phyloP scores from a whole-genome alignment of 2,329 filamentous ascomycete genomes.

The Trichocomaceae sp. region DNA sequence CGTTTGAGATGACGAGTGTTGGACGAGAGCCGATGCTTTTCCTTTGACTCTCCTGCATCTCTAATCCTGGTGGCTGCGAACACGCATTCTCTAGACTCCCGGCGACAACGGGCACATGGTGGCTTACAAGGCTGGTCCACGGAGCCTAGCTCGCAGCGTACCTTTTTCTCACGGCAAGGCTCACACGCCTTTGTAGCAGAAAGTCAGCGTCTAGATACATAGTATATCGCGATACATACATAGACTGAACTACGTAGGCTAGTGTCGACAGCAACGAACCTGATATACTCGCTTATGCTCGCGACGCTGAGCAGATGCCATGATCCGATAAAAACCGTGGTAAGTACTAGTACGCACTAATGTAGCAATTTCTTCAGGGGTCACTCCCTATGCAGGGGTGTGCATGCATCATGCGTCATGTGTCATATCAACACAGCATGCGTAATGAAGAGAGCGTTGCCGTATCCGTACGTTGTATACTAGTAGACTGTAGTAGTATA shows the following conservation, averaged over 20 bases:
- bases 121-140: constrained; percentile 84
- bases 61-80: constrained; percentile 84
- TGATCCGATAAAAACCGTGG: background rate
- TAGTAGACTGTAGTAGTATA: too few relatives aligned
- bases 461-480: too few relatives aligned
- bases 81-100: constrained; percentile 85
- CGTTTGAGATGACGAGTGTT: background rate
- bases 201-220: background rate
- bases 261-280: constrained; percentile 8
- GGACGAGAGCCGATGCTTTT: background rate
- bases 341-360: background rate
- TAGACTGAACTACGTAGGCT: background rate
- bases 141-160: constrained; percentile 26
- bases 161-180: constrained; percentile 24
- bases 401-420: background rate
- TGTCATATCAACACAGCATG: background rate
- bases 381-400: background rate
- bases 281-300: constrained; percentile 14
- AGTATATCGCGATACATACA: too few relatives aligned
- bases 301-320: background rate
- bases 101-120: constrained; percentile 76
- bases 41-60: constrained; percentile 51
- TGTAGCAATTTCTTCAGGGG: background rate
- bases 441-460: too few relatives aligned
- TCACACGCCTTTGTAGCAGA: constrained; percentile 21